Base-by-base conservation (phyloP, 805 yeast species). In the Candida patagonica region DNA sequence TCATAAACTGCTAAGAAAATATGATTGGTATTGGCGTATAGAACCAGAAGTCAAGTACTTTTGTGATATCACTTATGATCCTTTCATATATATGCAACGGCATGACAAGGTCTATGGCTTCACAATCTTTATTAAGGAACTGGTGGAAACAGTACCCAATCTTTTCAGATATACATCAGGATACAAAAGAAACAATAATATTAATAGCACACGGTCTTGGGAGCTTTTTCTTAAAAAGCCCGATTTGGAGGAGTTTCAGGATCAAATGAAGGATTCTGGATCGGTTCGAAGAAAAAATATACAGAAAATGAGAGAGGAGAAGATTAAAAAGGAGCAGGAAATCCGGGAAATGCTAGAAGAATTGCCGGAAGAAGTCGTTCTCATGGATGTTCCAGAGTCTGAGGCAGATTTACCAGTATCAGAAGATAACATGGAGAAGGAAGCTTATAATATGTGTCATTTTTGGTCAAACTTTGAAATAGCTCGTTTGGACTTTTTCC, bases 381-480 rank as follows among this genome's bases (percentile, higher is more conserved):
- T 42, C 5, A 13, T 33, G 19, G 37, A 33, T 12, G 16, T 29
- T 4, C 31, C 31, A 10, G 16, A 4, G 10, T 19, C 22, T n/a
- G 37, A 33, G 16, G 27, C 26, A 6, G 37, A 33, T 20, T 38
- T 40, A 10, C 17, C 37, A 35, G 26, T 19, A 23, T 26, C 40
- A 30, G 38, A 24, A 57, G 46, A 48, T 22, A 51, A 50, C 8
- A 74, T 78, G 56, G 75, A 78, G 42, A 69, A 74, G 21, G 78
- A 79, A 50, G 79, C 75, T 45, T 87, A 78, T 59, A 85, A 81
- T 54, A 49, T 82, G 47, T 81, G 92, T 51, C 95, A 87, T 61
- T 87, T 87, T 60, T 86, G 95, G 95, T 76, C 92, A 24, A 87
- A 86, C 62, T 87, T 87, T 53, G 96, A 88, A 59, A 87, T 89